Conservation (phyloP, 257 asterid species). For the Mitragyna speciosa region DNA sequence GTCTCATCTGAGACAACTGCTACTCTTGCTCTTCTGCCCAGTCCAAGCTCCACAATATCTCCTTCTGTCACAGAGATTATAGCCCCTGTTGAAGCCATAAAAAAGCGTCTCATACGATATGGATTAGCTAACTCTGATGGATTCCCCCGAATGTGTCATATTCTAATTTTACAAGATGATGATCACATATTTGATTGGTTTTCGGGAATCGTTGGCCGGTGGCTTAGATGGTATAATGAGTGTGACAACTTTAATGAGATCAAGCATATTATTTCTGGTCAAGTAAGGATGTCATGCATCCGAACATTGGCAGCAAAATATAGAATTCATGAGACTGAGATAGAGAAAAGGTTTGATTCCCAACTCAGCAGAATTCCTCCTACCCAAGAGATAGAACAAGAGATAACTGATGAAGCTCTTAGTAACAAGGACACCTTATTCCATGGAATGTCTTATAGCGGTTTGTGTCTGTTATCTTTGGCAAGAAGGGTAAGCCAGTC, state of each 20-base stretch:
- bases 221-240: conserved; percentile 74
- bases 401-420: conserved; percentile 39
- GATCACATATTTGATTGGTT: conserved; percentile 77
- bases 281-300: conserved; percentile 75
- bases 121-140: conserved; percentile 71
- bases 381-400: conserved; percentile 60
- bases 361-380: conserved; percentile 66
- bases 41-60: conserved; percentile 32
- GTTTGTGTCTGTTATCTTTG: conserved; percentile 62
- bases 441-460: conserved; percentile 63
- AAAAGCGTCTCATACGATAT: conserved; percentile 66
- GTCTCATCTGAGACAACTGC: conserved; percentile 71
- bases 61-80: conserved; percentile 41
- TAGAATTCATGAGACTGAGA: conserved; percentile 62
- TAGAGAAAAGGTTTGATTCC: conserved; percentile 67
- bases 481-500: conserved; percentile 70
- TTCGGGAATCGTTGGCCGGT: conserved; percentile 69
- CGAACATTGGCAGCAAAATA: conserved; percentile 77
- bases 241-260: conserved; percentile 68
- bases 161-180: conserved; percentile 62
- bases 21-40: conserved; percentile 62
- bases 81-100: conserved; percentile 61
- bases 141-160: conserved; percentile 55
- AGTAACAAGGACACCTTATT: conserved; percentile 42
- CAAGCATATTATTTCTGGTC: conserved; percentile 56